A percentile compares a stretch with the other conserved stretches of the same genome.
Evolutionary conservation across 1,139 yeast species (phyloP).

Genomic region (Kodamaea sp.): DNA sequence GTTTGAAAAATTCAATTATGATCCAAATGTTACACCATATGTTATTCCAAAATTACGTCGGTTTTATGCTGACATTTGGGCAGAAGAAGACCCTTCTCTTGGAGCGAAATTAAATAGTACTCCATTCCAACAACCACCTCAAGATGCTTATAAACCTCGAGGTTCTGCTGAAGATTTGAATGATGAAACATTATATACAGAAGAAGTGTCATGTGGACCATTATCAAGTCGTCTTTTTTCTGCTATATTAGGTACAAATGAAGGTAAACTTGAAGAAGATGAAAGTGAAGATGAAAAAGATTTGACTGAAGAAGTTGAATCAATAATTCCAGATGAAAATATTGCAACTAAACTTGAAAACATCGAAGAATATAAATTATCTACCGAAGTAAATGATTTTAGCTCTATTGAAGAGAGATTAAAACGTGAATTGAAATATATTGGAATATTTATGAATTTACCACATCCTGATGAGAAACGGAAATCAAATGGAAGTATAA

Average conservation of each 20-base stretch:
- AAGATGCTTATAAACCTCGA: slow-evolving; percentile 52
- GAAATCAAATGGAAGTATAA: slow-evolving; percentile 25
- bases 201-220: slow-evolving; percentile 87
- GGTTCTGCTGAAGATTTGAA: slow-evolving; percentile 57
- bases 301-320: slow-evolving; percentile 13
- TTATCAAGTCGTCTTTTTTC: slow-evolving; percentile 79
- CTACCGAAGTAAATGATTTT: slow-evolving; percentile 54
- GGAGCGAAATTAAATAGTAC: slow-evolving; percentile 40
- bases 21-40: slow-evolving; percentile 64
- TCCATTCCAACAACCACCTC: slow-evolving; percentile 35
- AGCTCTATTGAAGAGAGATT: slow-evolving; percentile 80
- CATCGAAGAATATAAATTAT: slow-evolving; percentile 33
- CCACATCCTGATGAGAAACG: slow-evolving; percentile 33
- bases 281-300: slow-evolving; percentile 22
- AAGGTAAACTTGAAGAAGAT: slow-evolving; percentile 25
- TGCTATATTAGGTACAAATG: slow-evolving; percentile 65
- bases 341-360: slow-evolving; percentile 39
- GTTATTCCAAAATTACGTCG: slow-evolving; percentile 84
- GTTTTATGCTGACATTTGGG: slow-evolving; percentile 79
- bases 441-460: slow-evolving; percentile 81
- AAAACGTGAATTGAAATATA: slow-evolving; percentile 80
- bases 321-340: slow-evolving; percentile 17
- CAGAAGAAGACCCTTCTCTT: slow-evolving; percentile 65
- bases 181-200: slow-evolving; percentile 68
- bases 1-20: slow-evolving; percentile 48